Evolutionary conservation across 129 eudicot genomes (phyloP).

Genomic region (Chrysanthemum makinoi): DNA sequence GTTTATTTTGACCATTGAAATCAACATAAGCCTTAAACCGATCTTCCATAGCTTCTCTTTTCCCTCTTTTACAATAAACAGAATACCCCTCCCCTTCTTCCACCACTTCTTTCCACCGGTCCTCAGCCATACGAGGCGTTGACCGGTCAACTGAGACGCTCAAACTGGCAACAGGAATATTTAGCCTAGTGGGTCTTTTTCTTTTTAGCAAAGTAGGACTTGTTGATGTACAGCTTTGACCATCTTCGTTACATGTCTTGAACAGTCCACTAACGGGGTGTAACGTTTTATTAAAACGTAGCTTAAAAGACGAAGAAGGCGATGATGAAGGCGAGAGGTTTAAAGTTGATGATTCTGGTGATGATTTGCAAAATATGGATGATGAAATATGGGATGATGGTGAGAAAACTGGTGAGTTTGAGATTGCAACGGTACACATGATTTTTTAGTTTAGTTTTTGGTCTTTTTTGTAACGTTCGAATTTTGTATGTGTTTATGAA

Average conservation of each 20-base stretch:
- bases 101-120: slow-evolving; percentile 43
- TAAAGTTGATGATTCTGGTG: slow-evolving; percentile 40
- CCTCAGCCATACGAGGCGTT: slow-evolving; percentile 27
- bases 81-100: slow-evolving; percentile 78
- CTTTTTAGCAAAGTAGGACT: slow-evolving; percentile 45
- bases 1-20: slow-evolving; percentile 48
- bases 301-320: slow-evolving; percentile 40
- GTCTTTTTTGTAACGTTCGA: slow-evolving; percentile 51
- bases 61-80: slow-evolving; percentile 85
- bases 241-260: slow-evolving; percentile 34
- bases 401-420: slow-evolving; percentile 70
- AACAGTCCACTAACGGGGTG: slow-evolving; percentile 41
- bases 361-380: slow-evolving; percentile 40
- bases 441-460: not conserved
- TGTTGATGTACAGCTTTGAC: not conserved
- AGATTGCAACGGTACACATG: slow-evolving; percentile 64
- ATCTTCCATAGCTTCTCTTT: slow-evolving; percentile 83
- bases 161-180: slow-evolving; percentile 54
- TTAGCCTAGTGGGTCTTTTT: slow-evolving; percentile 79
- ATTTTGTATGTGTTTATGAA: slow-evolving; percentile 20
- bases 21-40: slow-evolving; percentile 57
- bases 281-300: slow-evolving; percentile 46
- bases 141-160: slow-evolving; percentile 24
- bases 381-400: slow-evolving; percentile 42
- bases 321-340: slow-evolving; percentile 49